Conservation (phyloP, 345 rosid species). For the Raphanus sativus region DNA sequence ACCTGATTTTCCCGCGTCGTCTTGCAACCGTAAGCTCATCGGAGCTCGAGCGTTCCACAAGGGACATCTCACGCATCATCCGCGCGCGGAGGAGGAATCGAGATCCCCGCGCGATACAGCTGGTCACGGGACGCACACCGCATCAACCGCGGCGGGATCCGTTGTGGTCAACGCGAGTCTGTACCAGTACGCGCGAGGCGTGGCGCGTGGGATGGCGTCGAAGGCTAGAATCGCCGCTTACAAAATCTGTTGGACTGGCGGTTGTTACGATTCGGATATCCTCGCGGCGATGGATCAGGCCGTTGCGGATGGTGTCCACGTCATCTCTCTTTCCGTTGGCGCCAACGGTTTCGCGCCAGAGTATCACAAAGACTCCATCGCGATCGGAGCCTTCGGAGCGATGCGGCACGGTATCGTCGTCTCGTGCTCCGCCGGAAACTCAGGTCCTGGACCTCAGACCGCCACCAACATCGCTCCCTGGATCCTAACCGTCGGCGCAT, state of each 20-base stretch:
- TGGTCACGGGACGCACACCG: slow-evolving; percentile 89
- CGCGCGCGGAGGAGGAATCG: slow-evolving; percentile 55
- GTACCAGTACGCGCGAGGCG: slow-evolving; percentile 45
- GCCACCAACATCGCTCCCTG: neutral
- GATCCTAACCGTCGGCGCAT: neutral
- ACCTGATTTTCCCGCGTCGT: slow-evolving; percentile 57
- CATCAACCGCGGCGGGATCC: slow-evolving; percentile 87
- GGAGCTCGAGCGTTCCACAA: slow-evolving; percentile 72
- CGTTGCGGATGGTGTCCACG: neutral
- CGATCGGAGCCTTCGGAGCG: neutral
- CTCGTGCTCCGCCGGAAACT: neutral
- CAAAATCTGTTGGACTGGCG: neutral
- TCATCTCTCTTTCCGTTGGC: neutral
- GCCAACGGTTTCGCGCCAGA: neutral
- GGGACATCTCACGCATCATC: slow-evolving; percentile 54
- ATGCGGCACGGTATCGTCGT: neutral
- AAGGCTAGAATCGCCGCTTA: neutral
- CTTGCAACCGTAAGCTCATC: slow-evolving; percentile 74
- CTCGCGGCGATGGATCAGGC: neutral
- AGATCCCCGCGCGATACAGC: slow-evolving; percentile 76
- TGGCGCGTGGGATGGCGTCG: neutral
- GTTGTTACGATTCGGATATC: neutral
- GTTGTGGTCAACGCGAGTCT: slow-evolving; percentile 64
- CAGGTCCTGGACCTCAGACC: neutral
- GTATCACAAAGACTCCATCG: neutral